Evolutionary conservation across 1,284 basidiomycete species (phyloP).

Genomic region (Athelia psychrophila): DNA sequence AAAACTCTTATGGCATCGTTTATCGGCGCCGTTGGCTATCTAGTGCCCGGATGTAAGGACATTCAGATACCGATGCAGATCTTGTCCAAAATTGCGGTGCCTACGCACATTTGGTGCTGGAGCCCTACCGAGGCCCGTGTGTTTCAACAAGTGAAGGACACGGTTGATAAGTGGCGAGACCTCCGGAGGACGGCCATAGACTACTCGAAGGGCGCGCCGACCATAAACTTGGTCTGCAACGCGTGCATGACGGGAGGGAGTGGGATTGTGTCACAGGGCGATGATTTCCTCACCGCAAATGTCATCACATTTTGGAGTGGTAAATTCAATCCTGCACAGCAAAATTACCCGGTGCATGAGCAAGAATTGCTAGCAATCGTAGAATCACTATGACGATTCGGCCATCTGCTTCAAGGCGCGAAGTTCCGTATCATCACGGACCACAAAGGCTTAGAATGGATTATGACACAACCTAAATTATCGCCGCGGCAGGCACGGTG

Average conservation of each 20-base stretch:
- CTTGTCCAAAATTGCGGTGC: constrained; percentile 11
- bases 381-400: constrained; percentile 23
- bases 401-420: constrained; percentile 23
- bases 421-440: constrained; percentile 30
- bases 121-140: constrained; percentile 21
- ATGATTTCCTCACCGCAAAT: constrained; percentile 9
- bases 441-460: constrained; percentile 27
- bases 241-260: constrained; percentile 16
- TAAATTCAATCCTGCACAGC: constrained; percentile 27
- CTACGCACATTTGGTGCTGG: constrained; percentile 16
- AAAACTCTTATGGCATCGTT: constrained; percentile 16
- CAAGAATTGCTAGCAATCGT: constrained; percentile 27
- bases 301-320: constrained; percentile 15
- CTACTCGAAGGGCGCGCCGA: constrained; percentile 12
- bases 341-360: constrained; percentile 28
- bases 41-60: constrained; percentile 14
- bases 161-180: constrained; percentile 16
- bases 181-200: constrained; percentile 17
- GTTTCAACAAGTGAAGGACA: constrained; percentile 22
- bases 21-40: constrained; percentile 22
- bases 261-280: constrained; percentile 18
- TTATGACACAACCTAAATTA: constrained; percentile 29
- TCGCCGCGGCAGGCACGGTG: constrained; percentile 27
- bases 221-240: constrained; percentile 16
- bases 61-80: constrained; percentile 19